Evolutionary conservation across 495 filamentous ascomycete genomes (phyloP).

Genomic region (Podospora sp.): DNA sequence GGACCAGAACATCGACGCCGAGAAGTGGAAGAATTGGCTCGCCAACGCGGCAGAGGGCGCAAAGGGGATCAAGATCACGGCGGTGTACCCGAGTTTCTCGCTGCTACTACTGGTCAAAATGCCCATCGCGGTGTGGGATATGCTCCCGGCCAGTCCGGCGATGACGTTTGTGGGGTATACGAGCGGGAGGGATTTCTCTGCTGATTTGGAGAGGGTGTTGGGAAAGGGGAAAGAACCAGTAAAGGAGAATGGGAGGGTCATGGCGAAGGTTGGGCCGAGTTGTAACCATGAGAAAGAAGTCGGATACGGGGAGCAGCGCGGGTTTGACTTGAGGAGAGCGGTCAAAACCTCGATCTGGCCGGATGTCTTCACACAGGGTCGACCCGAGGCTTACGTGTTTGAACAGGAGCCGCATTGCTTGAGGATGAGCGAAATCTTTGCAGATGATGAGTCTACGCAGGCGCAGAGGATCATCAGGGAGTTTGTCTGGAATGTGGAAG

Average conservation of each 20-base stretch:
- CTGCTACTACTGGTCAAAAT: slow-evolving; percentile 19
- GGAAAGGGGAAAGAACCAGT: neutral
- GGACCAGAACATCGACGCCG: slow-evolving; percentile 13
- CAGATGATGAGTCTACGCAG: slow-evolving; percentile 5
- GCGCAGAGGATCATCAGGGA: slow-evolving; percentile 18
- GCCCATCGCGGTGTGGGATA: slow-evolving; percentile 28
- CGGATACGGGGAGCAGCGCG: neutral
- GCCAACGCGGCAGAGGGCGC: slow-evolving; percentile 5
- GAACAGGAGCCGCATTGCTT: slow-evolving; percentile 17
- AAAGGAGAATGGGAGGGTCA: neutral
- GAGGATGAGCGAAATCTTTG: slow-evolving; percentile 13
- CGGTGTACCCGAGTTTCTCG: slow-evolving; percentile 19
- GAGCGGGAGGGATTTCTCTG: neutral
- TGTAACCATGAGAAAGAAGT: neutral
- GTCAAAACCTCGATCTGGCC: slow-evolving; percentile 10
- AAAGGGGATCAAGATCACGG: slow-evolving; percentile 17
- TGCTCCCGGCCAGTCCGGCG: slow-evolving; percentile 11
- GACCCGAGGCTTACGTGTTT: neutral
- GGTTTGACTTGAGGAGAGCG: neutral
- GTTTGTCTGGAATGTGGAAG: slow-evolving; percentile 1
- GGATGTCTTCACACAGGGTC: slow-evolving; percentile 1
- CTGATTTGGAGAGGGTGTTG: neutral
- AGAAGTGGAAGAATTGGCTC: slow-evolving; percentile 24
- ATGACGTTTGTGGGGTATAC: slow-evolving; percentile 23
- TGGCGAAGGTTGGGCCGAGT: slow-evolving; percentile 2